phyloP scores from a whole-genome alignment of 257 asterid species.

The Penstemon barbatus region DNA sequence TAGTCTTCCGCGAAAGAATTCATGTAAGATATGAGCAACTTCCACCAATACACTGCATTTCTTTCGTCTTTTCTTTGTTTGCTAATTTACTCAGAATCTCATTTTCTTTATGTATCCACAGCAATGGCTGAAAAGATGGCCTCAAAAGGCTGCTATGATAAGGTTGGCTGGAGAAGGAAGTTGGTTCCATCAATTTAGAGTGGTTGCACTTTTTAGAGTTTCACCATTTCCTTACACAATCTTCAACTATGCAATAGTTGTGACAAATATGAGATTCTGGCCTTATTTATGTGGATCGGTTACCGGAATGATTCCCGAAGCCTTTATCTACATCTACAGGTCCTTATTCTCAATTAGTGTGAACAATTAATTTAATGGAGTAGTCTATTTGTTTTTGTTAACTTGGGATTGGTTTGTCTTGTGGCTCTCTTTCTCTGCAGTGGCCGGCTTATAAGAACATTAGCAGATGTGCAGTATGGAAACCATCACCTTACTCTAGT shows the following conservation, averaged over 20 bases:
- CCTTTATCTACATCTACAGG: slow-evolving; percentile 82
- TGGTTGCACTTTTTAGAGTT: slow-evolving; percentile 70
- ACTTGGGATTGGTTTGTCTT: slow-evolving; percentile 18
- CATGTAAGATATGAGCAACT: slow-evolving; percentile 54
- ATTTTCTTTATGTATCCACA: slow-evolving; percentile 27
- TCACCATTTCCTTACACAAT: slow-evolving; percentile 82
- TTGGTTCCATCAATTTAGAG: slow-evolving; percentile 75
- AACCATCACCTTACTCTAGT: slow-evolving; percentile 66
- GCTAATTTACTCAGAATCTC: not conserved
- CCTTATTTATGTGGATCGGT: slow-evolving; percentile 80
- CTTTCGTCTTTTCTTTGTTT: not conserved
- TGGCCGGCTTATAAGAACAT: slow-evolving; percentile 77
- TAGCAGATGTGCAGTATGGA: slow-evolving; percentile 78
- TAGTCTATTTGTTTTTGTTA: slow-evolving; percentile 10
- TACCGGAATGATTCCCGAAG: slow-evolving; percentile 81
- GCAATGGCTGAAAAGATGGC: slow-evolving; percentile 89
- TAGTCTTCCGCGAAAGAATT: slow-evolving; percentile 71
- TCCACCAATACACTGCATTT: not conserved
- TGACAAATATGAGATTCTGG: slow-evolving; percentile 73
- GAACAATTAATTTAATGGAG: not conserved
- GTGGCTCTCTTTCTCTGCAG: slow-evolving; percentile 46
- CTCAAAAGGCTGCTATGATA: slow-evolving; percentile 62
- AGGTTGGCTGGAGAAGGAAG: slow-evolving; percentile 76
- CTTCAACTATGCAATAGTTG: slow-evolving; percentile 78
- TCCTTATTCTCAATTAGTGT: slow-evolving; percentile 20